Evolutionary conservation across 805 yeast species (phyloP).

Genomic region (Hanseniaspora mollemarum): DNA sequence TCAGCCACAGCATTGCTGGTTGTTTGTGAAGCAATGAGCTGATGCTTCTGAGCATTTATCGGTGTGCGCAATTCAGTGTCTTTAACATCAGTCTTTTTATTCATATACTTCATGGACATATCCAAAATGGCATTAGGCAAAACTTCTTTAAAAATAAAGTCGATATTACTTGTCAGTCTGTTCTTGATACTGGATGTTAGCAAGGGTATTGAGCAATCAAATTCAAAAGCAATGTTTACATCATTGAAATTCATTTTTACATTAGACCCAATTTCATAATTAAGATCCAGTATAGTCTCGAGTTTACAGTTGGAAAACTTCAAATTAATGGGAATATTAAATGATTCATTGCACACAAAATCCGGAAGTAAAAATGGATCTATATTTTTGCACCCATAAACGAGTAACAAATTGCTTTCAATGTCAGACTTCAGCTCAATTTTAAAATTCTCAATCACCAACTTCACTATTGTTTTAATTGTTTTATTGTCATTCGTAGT

Average conservation of each 20-base stretch:
- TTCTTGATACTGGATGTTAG: slow-evolving; percentile 29
- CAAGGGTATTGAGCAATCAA: slow-evolving; percentile 30
- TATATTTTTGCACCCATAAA: slow-evolving; percentile 22
- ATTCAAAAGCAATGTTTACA: slow-evolving; percentile 29
- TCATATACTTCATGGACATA: slow-evolving; percentile 18
- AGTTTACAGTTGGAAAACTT: slow-evolving; percentile 27
- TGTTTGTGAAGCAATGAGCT: no score
- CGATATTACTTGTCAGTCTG: slow-evolving; percentile 29
- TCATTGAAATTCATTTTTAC: slow-evolving; percentile 31
- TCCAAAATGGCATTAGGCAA: slow-evolving; percentile 29
- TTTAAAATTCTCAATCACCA: slow-evolving; percentile 27
- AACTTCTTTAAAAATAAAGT: slow-evolving; percentile 27
- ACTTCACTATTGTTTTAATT: slow-evolving; percentile 29
- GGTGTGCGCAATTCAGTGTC: no score
- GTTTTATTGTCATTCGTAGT: slow-evolving; percentile 25
- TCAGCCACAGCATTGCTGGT: background rate
- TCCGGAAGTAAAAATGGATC: slow-evolving; percentile 28
- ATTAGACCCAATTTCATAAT: slow-evolving; percentile 18
- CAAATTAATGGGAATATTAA: slow-evolving; percentile 30
- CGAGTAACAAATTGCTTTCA: slow-evolving; percentile 28
- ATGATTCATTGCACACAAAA: slow-evolving; percentile 28
- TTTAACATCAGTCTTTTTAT: background rate
- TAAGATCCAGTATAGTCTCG: slow-evolving; percentile 29
- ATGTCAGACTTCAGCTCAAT: slow-evolving; percentile 29
- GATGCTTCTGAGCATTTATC: no score